Base-by-base conservation (phyloP, 2,329 filamentous ascomycete genomes). In the Colletotrichum simmondsii region DNA sequence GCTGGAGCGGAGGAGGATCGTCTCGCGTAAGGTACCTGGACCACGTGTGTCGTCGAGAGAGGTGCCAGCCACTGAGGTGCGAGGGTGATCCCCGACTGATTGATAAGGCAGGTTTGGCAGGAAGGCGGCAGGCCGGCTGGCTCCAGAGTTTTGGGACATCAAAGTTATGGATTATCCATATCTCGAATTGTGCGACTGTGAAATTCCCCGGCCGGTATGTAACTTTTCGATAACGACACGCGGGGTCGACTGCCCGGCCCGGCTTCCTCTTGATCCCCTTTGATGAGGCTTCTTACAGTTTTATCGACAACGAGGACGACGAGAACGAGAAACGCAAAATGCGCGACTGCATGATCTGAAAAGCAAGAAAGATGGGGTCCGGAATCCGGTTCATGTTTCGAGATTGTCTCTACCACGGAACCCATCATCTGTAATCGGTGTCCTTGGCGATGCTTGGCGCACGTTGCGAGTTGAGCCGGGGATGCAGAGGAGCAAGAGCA, bases 381-480 rank as follows among this genome's bases (percentile, higher is more conserved):
- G 53, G 65, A 57, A 53, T 70, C 60, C 53, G 65, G 32, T 52
- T 22, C 60, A 24, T 70, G 71, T 73, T 73, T 73, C 71, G 61
- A 58, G 60, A 61, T 52, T 30, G n/a, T 49, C 35, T 70, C 19
- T 30, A 22, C 64, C 53, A 32, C 26, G 11, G 22, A 26, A 37
- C 19, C 71, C 66, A 62, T 73, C 71, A 71, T 73, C 71, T 71
- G 60, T 61, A 70, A 22, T 73, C 71, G 65, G 42, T 30, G 19
- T 65, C 53, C 70, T 73, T 73, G 70, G 66, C 66, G 60, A 30
- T 57, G 53, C 70, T 72, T 72, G 71, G 66, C 66, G 60, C 66
- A 73, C 71, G 71, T 71, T 71, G 71, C 56, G 56, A 73, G 54
- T 68, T 68, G 64, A 62, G 58, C 62, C 28, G 69, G 35, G 58